A percentile compares a stretch with the other conserved stretches of the same genome.
Conservation (phyloP, 768 basidiomycete genomes). For the Mycena sanguinolenta region DNA sequence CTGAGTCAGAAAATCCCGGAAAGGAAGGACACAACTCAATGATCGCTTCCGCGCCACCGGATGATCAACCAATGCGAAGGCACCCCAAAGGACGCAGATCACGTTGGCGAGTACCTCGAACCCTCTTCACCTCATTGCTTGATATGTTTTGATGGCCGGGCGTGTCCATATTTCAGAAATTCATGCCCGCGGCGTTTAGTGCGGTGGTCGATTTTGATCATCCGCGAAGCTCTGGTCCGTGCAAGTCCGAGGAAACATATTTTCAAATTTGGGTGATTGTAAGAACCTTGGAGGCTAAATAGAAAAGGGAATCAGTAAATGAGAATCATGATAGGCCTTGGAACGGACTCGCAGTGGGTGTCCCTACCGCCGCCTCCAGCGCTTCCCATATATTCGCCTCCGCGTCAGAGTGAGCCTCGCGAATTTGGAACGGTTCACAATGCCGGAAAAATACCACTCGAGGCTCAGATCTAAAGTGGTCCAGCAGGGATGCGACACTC, state of each 20-base stretch:
- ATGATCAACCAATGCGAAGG: conserved; percentile 17
- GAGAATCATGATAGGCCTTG: background rate
- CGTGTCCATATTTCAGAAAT: background rate
- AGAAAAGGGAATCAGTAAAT: background rate
- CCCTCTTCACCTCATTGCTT: background rate
- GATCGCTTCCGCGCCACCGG: conserved; percentile 16
- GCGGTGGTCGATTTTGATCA: background rate
- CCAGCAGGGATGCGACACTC: conserved; percentile 23
- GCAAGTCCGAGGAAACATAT: conserved; percentile 19
- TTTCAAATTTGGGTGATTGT: conserved; percentile 20
- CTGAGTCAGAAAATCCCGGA: conserved; percentile 3
- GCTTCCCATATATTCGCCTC: conserved; percentile 51
- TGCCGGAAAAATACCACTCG: conserved; percentile 55
- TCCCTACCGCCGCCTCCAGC: conserved; percentile 46
- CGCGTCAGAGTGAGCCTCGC: conserved; percentile 51
- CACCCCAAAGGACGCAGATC: conserved; percentile 3
- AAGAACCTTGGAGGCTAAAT: background rate
- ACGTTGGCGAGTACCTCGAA: background rate
- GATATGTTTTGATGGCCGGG: background rate
- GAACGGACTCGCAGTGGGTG: conserved; percentile 32
- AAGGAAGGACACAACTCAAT: background rate
- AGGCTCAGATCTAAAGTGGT: conserved; percentile 43
- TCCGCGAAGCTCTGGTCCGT: conserved; percentile 1
- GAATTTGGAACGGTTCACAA: conserved; percentile 54
- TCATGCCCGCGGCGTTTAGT: background rate